phyloP scores from a whole-genome alignment of 129 eudicot species.

The Oenanthe sinensis region DNA sequence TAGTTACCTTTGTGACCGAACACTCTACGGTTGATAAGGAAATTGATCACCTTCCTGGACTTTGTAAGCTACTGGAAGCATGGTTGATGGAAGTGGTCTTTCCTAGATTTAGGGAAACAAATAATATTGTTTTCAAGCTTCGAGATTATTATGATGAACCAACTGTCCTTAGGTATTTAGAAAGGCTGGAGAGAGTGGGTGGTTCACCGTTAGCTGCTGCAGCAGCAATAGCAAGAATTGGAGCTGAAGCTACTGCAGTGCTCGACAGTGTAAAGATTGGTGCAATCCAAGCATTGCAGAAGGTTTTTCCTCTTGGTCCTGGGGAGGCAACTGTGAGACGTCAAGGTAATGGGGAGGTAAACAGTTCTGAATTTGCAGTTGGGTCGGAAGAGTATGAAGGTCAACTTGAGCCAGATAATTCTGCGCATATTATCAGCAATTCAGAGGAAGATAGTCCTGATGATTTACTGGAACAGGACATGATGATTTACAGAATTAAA shows the following conservation, averaged over 20 bases:
- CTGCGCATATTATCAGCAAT: conserved; percentile 10
- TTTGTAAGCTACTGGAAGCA: conserved; percentile 82
- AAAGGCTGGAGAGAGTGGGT: conserved; percentile 69
- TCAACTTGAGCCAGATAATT: conserved; percentile 19
- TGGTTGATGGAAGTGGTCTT: conserved; percentile 96
- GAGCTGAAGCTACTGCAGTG: conserved; percentile 98
- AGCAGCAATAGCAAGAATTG: conserved; percentile 84
- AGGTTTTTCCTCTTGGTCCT: conserved; percentile 70
- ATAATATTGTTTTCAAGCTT: conserved; percentile 57
- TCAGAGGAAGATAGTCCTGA: conserved; percentile 20
- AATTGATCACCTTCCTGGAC: conserved; percentile 80
- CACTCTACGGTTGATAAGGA: conserved; percentile 67
- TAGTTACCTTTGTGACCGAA: conserved; percentile 64
- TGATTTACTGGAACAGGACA: conserved; percentile 51
- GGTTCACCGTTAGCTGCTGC: conserved; percentile 94
- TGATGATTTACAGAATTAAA: conserved; percentile 59
- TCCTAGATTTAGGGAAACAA: conserved; percentile 85
- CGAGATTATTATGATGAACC: conserved; percentile 98
- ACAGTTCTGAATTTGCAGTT: conserved; percentile 14
- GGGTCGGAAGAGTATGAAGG: conserved; percentile 22
- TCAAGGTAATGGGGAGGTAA: conserved; percentile 30
- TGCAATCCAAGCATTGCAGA: conserved; percentile 74
- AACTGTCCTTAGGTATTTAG: conserved; percentile 69
- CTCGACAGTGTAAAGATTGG: conserved; percentile 67
- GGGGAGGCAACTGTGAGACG: conserved; percentile 42